A percentile compares a stretch with the other conserved stretches of the same genome.
Conservation (phyloP, 495 filamentous ascomycete species). For the Rusavskia elegans region DNA sequence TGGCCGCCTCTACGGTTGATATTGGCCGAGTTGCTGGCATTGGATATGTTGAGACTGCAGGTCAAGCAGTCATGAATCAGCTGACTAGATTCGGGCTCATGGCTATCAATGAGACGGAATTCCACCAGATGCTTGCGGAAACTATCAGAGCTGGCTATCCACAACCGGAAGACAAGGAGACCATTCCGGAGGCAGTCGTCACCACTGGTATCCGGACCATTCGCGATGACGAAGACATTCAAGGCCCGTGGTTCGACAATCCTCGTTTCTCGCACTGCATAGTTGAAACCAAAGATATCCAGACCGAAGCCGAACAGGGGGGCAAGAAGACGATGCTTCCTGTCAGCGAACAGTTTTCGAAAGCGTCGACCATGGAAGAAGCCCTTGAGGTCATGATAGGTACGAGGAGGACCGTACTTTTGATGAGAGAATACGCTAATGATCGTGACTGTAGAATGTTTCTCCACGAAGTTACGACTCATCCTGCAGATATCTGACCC, state of each 20-base stretch:
- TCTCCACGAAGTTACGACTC: not conserved
- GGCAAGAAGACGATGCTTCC: slow-evolving; percentile 5
- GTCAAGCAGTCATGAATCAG: slow-evolving; percentile 10
- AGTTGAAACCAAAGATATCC: not conserved
- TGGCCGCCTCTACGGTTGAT: slow-evolving; percentile 32
- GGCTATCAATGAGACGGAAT: slow-evolving; percentile 27
- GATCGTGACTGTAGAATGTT: not conserved
- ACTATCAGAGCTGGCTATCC: slow-evolving; percentile 26
- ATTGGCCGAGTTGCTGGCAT: slow-evolving; percentile 42
- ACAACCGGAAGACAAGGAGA: not conserved
- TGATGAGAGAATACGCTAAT: not conserved
- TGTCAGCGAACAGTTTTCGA: slow-evolving; percentile 11
- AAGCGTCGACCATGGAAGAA: slow-evolving; percentile 8
- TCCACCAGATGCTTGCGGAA: slow-evolving; percentile 34
- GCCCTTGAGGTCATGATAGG: slow-evolving; percentile 8
- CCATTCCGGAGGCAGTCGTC: not conserved
- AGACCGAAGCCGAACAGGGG: too few relatives aligned
- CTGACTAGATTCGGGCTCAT: not conserved
- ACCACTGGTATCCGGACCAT: slow-evolving; percentile 3
- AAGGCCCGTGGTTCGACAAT: not conserved
- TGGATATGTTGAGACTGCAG: slow-evolving; percentile 29
- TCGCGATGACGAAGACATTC: slow-evolving; percentile 6
- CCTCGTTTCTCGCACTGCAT: slow-evolving; percentile 2
- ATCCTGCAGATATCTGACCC: not conserved
- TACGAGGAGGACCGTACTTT: not conserved